Conservation (phyloP, 441 rosid genomes). For the Brassica hybrid region DNA sequence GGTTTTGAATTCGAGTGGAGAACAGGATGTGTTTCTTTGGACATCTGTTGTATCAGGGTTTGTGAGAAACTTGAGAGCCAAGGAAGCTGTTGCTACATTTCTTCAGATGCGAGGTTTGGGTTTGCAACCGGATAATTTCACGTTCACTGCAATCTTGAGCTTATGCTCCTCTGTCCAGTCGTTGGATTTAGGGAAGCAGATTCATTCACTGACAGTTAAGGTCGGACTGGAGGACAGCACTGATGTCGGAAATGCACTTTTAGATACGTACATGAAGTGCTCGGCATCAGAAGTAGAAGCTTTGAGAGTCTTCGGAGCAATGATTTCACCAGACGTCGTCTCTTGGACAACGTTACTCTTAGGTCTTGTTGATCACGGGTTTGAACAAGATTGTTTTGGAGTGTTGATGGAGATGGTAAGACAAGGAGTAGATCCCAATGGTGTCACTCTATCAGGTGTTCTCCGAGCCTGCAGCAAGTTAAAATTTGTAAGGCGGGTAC, state of each 20-base stretch:
- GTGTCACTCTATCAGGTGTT: constrained; percentile 56
- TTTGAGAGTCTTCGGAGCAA: constrained; percentile 50
- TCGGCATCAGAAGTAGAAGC: constrained; percentile 47
- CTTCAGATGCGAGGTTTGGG: constrained; percentile 49
- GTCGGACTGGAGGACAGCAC: constrained; percentile 46
- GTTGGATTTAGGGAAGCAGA: constrained; percentile 51
- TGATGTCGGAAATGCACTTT: constrained; percentile 57
- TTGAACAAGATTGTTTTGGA: constrained; percentile 46
- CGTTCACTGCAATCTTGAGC: constrained; percentile 51
- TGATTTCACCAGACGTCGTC: constrained; percentile 56
- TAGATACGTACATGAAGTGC: constrained; percentile 61
- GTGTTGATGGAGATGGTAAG: constrained; percentile 56
- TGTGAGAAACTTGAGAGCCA: constrained; percentile 39
- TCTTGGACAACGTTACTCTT: constrained; percentile 77
- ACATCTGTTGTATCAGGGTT: constrained; percentile 57
- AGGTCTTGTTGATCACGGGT: constrained; percentile 60
- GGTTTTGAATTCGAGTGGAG: constrained; percentile 42
- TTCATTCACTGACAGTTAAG: constrained; percentile 49
- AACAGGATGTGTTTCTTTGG: constrained; percentile 52
- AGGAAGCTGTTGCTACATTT: constrained; percentile 51
- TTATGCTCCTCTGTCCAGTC: constrained; percentile 46
- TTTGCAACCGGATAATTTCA: constrained; percentile 47
- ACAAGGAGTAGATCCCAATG: constrained; percentile 56
- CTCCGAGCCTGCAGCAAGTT: constrained; percentile 50
- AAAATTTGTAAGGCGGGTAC: constrained; percentile 39